Percentiles rank a stretch among this genome's conserved stretches.
phyloP scores from a whole-genome alignment of 2,329 filamentous ascomycete genomes.

The Epicoccum sorghinum region DNA sequence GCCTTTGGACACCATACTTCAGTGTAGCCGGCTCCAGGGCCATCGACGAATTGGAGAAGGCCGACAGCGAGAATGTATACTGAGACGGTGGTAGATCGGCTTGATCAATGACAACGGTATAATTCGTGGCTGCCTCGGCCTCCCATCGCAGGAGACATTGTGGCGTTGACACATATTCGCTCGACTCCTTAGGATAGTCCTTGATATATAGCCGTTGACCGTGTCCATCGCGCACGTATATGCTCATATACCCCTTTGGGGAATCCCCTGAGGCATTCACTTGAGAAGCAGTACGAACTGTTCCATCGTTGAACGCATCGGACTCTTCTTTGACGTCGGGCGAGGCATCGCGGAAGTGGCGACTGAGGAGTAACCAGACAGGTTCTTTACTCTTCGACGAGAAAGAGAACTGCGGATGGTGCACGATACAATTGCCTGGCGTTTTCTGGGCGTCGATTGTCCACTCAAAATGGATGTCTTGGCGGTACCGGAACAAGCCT shows the following conservation, averaged over 20 bases:
- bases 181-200: constrained; percentile 71
- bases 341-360: constrained; percentile 74
- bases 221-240: constrained; percentile 76
- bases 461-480: constrained; percentile 93
- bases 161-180: constrained; percentile 91
- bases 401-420: constrained; percentile 67
- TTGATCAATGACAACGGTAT: constrained; percentile 75
- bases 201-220: constrained; percentile 77
- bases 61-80: constrained; percentile 86
- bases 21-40: constrained; percentile 66
- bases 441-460: constrained; percentile 58
- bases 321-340: constrained; percentile 45
- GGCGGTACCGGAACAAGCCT: constrained; percentile 75
- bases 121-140: constrained; percentile 56
- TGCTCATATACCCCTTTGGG: constrained; percentile 78
- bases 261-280: constrained; percentile 36
- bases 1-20: constrained; percentile 64
- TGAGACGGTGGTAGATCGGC: constrained; percentile 74
- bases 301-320: constrained; percentile 41
- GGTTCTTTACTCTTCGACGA: constrained; percentile 61
- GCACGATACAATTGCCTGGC: constrained; percentile 75
- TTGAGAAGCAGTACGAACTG: constrained; percentile 29
- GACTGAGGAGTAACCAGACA: constrained; percentile 84
- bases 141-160: constrained; percentile 85
- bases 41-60: constrained; percentile 73